Evolutionary conservation across 2,329 filamentous ascomycete genomes (phyloP).

Genomic region (Dactylellina cionopaga): DNA sequence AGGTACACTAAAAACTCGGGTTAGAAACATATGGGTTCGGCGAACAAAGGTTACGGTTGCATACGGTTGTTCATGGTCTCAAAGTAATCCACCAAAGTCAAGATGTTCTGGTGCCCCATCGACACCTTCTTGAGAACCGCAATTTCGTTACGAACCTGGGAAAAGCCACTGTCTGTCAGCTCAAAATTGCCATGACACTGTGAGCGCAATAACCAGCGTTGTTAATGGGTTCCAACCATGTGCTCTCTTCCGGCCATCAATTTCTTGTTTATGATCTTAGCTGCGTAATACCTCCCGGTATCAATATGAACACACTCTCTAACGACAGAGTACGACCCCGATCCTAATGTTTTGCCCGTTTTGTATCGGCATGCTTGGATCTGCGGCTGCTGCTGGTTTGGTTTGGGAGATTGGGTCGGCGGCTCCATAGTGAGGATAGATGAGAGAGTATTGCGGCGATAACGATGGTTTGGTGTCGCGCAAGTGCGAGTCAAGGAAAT

Average conservation of each 20-base stretch:
- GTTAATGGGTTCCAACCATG: constrained; percentile 74
- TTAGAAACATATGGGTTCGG: constrained; percentile 33
- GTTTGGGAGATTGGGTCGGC: constrained; percentile 37
- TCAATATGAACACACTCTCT: constrained; percentile 99
- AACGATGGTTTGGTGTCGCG: neutral
- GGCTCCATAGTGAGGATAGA: constrained; percentile 23
- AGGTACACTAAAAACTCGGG: constrained; percentile 73
- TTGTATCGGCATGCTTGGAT: constrained; percentile 75
- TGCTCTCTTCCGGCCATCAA: constrained; percentile 97
- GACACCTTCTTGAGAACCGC: constrained; percentile 97
- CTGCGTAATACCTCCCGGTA: constrained; percentile 95
- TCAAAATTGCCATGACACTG: neutral
- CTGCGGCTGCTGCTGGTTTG: constrained; percentile 17
- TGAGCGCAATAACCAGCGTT: neutral
- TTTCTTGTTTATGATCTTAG: constrained; percentile 99
- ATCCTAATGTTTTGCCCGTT: constrained; percentile 95
- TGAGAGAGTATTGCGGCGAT: neutral
- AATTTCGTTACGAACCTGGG: constrained; percentile 81
- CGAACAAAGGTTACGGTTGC: constrained; percentile 54
- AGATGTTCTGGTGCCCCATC: constrained; percentile 97
- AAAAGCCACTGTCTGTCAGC: neutral
- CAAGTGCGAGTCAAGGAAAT: neutral
- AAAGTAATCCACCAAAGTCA: constrained; percentile 98
- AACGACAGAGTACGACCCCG: constrained; percentile 96
- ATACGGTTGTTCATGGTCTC: constrained; percentile 97